Conservation (phyloP, 2,329 filamentous ascomycete genomes). For the Pseudomassariella vexata region DNA sequence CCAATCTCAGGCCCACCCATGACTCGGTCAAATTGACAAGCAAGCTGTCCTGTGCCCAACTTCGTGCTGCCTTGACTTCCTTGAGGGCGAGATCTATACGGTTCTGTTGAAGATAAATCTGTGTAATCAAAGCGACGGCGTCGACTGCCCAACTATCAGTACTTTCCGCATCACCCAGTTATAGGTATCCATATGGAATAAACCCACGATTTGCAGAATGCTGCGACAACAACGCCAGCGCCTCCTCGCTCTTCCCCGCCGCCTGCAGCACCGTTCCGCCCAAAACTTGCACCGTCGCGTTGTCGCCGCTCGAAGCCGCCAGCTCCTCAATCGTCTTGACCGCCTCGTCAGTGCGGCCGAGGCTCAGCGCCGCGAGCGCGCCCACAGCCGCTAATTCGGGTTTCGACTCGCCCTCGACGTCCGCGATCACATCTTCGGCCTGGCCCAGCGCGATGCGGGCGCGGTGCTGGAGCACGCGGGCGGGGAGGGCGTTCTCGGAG, state of each 20-base stretch:
- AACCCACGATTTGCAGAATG: conserved; percentile 80
- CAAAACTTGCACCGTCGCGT: conserved; percentile 74
- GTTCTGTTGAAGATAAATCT: conserved; percentile 91
- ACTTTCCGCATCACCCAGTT: conserved; percentile 10
- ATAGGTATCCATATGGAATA: no score
- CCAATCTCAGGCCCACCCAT: conserved; percentile 85
- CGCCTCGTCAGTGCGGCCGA: conserved; percentile 58
- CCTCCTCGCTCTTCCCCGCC: conserved; percentile 78
- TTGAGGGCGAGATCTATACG: conserved; percentile 84
- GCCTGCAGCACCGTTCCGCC: conserved; percentile 77
- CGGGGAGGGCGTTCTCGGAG: conserved; percentile 68
- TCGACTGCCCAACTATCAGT: conserved; percentile 43
- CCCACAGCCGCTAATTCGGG: conserved; percentile 73
- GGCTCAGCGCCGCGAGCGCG: conserved; percentile 63
- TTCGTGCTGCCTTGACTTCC: conserved; percentile 77
- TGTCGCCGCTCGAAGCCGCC: conserved; percentile 61
- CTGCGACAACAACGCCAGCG: conserved; percentile 69
- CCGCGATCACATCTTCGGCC: conserved; percentile 63
- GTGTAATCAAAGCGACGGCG: conserved; percentile 80
- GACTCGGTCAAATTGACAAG: conserved; percentile 92
- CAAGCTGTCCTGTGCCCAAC: conserved; percentile 93
- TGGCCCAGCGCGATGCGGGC: conserved; percentile 79
- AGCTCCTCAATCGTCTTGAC: conserved; percentile 61
- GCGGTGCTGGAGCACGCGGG: conserved; percentile 73
- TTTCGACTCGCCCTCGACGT: conserved; percentile 57